Percentiles rank a stretch among this genome's conserved stretches.
phyloP scores from a whole-genome alignment of 192 early-diverging fungal genomes.

The Anaeromyces robustus region DNA sequence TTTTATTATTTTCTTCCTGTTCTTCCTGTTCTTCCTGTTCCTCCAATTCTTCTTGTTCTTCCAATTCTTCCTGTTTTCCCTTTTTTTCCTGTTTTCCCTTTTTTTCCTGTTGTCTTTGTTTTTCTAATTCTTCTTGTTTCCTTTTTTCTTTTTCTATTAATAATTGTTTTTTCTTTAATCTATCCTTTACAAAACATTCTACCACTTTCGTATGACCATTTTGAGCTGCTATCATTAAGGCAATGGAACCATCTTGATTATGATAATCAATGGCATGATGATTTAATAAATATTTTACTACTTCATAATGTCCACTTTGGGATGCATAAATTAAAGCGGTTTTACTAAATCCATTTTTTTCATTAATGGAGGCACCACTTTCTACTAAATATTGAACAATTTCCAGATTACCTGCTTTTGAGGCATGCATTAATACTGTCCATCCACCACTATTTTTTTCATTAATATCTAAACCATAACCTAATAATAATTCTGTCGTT shows the following conservation, averaged over 20 bases:
- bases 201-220: background rate
- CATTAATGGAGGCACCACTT: background rate
- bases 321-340: background rate
- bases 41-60: background rate
- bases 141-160: background rate
- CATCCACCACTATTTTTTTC: background rate
- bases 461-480: background rate
- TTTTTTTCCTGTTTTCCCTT: too few relatives aligned
- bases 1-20: too few relatives aligned
- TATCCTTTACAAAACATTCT: background rate
- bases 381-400: background rate
- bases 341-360: background rate
- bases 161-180: background rate
- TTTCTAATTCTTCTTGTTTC: background rate
- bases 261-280: background rate
- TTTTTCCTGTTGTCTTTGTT: background rate
- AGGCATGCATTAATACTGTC: background rate
- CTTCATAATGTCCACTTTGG: background rate
- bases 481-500: background rate
- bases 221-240: background rate
- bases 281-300: background rate
- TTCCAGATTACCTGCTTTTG: background rate
- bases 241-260: background rate
- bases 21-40: too few relatives aligned
- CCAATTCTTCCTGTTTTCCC: too few relatives aligned